These are phyloP conservation scores for Aspergillus pseudoglaucus DNA, from an alignment of 2,329 filamentous ascomycete genomes.

Conservation along the genomic window DNA sequence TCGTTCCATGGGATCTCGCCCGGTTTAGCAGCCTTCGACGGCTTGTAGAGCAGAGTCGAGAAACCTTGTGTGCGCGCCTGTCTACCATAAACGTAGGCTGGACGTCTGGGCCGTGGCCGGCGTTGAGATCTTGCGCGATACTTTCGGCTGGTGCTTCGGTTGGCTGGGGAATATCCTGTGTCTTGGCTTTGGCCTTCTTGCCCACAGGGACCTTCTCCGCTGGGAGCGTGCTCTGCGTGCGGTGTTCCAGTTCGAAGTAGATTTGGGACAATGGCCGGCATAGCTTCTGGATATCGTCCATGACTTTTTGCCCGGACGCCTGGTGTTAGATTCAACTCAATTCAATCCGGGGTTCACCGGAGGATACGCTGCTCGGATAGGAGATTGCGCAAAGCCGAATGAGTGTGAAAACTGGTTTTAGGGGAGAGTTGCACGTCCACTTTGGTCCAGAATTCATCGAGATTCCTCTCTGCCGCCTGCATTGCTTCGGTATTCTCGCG, in stretches of 20 bases:
- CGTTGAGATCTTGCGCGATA: neutral
- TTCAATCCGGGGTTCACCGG: conserved; percentile 47
- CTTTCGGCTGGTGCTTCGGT: neutral
- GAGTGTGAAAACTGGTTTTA: conserved; percentile 15
- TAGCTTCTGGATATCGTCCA: neutral
- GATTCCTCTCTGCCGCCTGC: conserved; percentile 40
- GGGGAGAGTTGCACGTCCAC: conserved; percentile 20
- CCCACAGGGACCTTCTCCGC: neutral
- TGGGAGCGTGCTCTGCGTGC: neutral
- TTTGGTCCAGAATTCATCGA: conserved; percentile 44
- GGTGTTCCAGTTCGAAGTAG: conserved; percentile 2
- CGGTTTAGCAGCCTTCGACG: conserved; percentile 28
- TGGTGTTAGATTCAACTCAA: conserved; percentile 30
- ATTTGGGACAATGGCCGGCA: conserved; percentile 1
- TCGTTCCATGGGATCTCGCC: conserved; percentile 50
- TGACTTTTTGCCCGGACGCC: neutral
- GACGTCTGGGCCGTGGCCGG: conserved; percentile 2
- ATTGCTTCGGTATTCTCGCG: conserved; percentile 41
- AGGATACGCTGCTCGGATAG: conserved; percentile 33
- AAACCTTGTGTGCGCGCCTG: conserved; percentile 39
- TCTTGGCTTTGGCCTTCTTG: conserved; percentile 12
- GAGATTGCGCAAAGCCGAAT: conserved; percentile 22
- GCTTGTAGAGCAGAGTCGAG: conserved; percentile 36
- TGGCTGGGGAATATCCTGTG: conserved; percentile 3
- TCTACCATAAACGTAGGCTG: conserved; percentile 29